A percentile compares a stretch with the other conserved stretches of the same genome.
These are phyloP conservation scores for Cicer chorassanicum DNA, from an alignment of 306 rosid species.

Conservation along the genomic window DNA sequence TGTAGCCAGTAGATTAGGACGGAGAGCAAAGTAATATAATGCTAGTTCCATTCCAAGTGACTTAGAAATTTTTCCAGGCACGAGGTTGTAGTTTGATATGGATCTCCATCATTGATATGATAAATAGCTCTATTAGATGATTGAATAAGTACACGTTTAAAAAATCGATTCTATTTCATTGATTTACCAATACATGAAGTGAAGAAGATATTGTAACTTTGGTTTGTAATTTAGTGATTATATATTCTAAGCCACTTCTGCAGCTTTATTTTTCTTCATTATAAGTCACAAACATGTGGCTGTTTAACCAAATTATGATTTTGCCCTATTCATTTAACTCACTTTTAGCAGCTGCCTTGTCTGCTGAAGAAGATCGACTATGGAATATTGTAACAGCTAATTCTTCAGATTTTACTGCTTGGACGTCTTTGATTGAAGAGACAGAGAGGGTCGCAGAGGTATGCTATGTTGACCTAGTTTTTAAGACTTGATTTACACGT, in stretches of 20 bases:
- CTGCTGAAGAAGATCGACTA: constrained; percentile 90
- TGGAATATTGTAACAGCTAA: constrained; percentile 95
- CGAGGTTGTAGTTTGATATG: neutral
- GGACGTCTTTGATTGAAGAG: constrained; percentile 96
- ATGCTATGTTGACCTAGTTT: constrained; percentile 30
- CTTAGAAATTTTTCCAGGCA: neutral
- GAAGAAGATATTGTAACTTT: neutral
- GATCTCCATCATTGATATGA: neutral
- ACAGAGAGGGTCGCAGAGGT: constrained; percentile 96
- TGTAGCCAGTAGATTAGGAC: neutral
- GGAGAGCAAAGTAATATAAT: neutral
- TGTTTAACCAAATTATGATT: constrained; percentile 20
- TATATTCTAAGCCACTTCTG: constrained; percentile 16
- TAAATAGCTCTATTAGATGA: neutral
- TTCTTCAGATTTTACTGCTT: constrained; percentile 91
- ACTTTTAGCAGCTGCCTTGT: constrained; percentile 57
- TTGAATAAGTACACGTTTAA: neutral
- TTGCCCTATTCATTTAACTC: constrained; percentile 16
- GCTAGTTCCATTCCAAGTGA: neutral
- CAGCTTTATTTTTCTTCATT: neutral
- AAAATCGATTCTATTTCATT: constrained; percentile 1
- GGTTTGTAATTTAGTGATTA: constrained; percentile 13
- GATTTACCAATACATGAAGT: constrained; percentile 9
- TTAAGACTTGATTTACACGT: neutral
- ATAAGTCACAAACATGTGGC: neutral